Conservation (phyloP, 2,329 filamentous ascomycete species). For the Nemania sp. region DNA sequence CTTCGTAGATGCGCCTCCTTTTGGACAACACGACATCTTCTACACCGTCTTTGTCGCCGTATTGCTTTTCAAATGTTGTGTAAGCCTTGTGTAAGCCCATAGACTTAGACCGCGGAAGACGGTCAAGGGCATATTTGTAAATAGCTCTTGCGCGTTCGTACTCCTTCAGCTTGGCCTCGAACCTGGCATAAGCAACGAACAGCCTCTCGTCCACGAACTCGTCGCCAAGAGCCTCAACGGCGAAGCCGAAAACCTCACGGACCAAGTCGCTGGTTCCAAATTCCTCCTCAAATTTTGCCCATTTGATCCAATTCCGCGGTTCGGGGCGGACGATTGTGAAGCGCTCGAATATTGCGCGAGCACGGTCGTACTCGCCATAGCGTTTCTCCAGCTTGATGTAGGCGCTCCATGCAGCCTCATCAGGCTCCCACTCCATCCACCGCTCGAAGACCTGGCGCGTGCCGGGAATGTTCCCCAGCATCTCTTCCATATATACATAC, state of each 20-base stretch:
- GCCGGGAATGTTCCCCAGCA: constrained; percentile 88
- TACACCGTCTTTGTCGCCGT: constrained; percentile 87
- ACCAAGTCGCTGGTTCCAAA: constrained; percentile 90
- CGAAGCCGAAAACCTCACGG: constrained; percentile 85
- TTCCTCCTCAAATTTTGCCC: constrained; percentile 96
- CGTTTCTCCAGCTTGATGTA: constrained; percentile 98
- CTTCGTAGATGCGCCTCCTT: constrained; percentile 88
- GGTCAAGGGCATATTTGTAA: constrained; percentile 94
- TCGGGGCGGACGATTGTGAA: constrained; percentile 94
- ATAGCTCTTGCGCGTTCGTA: constrained; percentile 92
- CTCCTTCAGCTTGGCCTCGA: constrained; percentile 92
- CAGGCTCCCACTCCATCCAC: constrained; percentile 98
- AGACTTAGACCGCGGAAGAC: constrained; percentile 84
- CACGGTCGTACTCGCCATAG: constrained; percentile 88
- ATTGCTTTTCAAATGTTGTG: constrained; percentile 98
- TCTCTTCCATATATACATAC: constrained; percentile 99
- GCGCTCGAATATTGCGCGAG: constrained; percentile 84
- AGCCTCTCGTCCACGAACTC: constrained; percentile 96
- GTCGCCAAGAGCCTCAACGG: constrained; percentile 87
- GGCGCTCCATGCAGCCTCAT: constrained; percentile 91
- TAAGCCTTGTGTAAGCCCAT: constrained; percentile 88
- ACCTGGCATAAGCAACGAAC: constrained; percentile 94
- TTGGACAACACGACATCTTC: constrained; percentile 97
- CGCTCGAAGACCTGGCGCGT: constrained; percentile 93
- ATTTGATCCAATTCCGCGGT: constrained; percentile 97